Evolutionary conservation across 495 filamentous ascomycete species (phyloP).

Genomic region (Penicillium paxilli): DNA sequence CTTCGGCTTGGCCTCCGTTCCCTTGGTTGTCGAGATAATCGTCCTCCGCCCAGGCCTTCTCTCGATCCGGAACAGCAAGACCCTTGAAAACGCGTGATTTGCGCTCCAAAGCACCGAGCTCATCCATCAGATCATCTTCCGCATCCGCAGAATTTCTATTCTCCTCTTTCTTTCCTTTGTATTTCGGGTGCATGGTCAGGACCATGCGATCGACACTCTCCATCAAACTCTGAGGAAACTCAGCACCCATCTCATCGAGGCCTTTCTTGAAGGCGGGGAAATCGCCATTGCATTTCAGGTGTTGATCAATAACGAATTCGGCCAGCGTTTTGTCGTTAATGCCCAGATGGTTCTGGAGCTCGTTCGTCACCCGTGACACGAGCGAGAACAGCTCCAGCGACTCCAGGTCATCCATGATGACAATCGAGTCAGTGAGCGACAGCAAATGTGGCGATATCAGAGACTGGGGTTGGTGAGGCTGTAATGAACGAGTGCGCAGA

Average conservation of each 20-base stretch:
- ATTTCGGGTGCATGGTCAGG: slow-evolving; percentile 85
- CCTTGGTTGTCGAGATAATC: slow-evolving; percentile 36
- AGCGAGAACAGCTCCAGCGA: slow-evolving; percentile 90
- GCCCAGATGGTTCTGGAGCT: slow-evolving; percentile 91
- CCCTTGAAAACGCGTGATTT: slow-evolving; percentile 87
- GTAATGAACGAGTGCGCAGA: slow-evolving; percentile 20
- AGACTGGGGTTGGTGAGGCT: not conserved
- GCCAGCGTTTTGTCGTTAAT: slow-evolving; percentile 92
- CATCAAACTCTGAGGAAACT: slow-evolving; percentile 86
- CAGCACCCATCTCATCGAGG: slow-evolving; percentile 74
- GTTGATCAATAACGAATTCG: slow-evolving; percentile 91
- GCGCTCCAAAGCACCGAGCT: slow-evolving; percentile 49
- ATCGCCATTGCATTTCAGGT: slow-evolving; percentile 65
- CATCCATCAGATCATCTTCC: slow-evolving; percentile 34
- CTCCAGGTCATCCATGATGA: slow-evolving; percentile 81
- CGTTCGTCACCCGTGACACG: slow-evolving; percentile 90
- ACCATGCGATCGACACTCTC: slow-evolving; percentile 90
- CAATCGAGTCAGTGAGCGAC: slow-evolving; percentile 3
- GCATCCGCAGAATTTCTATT: slow-evolving; percentile 15
- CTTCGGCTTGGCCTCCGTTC: slow-evolving; percentile 47
- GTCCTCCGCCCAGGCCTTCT: slow-evolving; percentile 57
- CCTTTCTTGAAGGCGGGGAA: slow-evolving; percentile 69
- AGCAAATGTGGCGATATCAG: not conserved
- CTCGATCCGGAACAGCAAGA: slow-evolving; percentile 82
- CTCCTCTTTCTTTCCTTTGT: slow-evolving; percentile 53